Conservation (phyloP, 2,329 filamentous ascomycete genomes). For the Rutstroemia sp. region DNA sequence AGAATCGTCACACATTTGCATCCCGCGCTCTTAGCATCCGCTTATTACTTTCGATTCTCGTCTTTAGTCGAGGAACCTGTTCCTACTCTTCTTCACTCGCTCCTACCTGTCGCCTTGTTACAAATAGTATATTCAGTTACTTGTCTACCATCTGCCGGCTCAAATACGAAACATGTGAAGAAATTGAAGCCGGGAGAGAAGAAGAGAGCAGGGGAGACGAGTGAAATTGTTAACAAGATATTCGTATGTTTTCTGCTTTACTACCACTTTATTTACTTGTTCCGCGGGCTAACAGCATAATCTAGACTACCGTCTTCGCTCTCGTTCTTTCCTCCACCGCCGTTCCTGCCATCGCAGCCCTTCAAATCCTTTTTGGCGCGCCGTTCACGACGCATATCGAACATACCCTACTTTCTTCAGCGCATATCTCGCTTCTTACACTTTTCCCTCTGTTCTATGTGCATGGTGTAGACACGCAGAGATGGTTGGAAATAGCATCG, state of each 20-base stretch:
- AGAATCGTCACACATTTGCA: conserved; percentile 58
- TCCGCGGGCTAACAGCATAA: not conserved
- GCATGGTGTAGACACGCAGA: conserved; percentile 65
- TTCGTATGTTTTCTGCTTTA: conserved; percentile 14
- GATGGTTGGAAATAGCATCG: conserved; percentile 65
- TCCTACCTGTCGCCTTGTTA: conserved; percentile 55
- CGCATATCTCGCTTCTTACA: conserved; percentile 73
- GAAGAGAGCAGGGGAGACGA: conserved; percentile 38
- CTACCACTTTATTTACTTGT: not conserved
- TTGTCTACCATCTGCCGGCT: conserved; percentile 57
- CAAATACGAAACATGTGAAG: conserved; percentile 34
- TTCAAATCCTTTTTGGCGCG: conserved; percentile 81
- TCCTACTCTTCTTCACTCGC: conserved; percentile 49
- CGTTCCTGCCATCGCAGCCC: conserved; percentile 45
- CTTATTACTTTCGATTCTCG: conserved; percentile 57
- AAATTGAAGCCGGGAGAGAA: conserved; percentile 47
- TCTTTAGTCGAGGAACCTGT: conserved; percentile 64
- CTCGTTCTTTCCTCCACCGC: conserved; percentile 44
- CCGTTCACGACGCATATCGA: conserved; percentile 73
- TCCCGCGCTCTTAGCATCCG: conserved; percentile 56
- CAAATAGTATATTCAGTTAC: conserved; percentile 57
- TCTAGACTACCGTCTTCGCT: conserved; percentile 48
- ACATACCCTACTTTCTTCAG: conserved; percentile 73
- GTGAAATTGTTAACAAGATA: conserved; percentile 5
- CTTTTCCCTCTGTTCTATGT: conserved; percentile 78